phyloP scores from a whole-genome alignment of 2,329 filamentous ascomycete genomes.

The Nemania serpens region DNA sequence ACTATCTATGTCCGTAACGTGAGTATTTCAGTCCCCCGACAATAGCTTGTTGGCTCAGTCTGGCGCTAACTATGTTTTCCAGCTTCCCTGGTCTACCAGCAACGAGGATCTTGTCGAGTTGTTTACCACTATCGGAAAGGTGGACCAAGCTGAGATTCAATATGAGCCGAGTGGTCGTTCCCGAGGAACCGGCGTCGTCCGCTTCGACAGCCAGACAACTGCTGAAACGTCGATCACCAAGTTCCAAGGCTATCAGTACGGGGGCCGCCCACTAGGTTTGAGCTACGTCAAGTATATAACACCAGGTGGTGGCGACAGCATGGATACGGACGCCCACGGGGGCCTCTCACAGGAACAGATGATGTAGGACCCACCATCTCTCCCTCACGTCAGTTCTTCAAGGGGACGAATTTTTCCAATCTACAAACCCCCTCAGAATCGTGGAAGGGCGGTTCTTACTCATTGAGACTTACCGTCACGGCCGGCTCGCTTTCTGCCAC shows the following conservation, averaged over 20 bases:
- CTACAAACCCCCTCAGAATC: not conserved
- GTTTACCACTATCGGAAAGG: conserved; percentile 97
- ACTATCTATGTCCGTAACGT: conserved; percentile 97
- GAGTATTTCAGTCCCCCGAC: conserved; percentile 49
- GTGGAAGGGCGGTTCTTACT: not conserved
- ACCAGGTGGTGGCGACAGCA: conserved; percentile 67
- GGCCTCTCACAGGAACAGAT: conserved; percentile 97
- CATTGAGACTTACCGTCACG: not conserved
- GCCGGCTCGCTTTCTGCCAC: not conserved
- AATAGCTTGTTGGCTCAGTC: conserved; percentile 17
- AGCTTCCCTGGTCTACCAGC: conserved; percentile 98
- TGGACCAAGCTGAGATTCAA: conserved; percentile 98
- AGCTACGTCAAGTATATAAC: conserved; percentile 93
- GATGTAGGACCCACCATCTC: conserved; percentile 63
- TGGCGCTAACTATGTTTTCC: conserved; percentile 35
- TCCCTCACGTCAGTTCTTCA: not conserved
- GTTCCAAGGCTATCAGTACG: conserved; percentile 97
- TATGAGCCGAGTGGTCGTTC: conserved; percentile 97
- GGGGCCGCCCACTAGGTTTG: conserved; percentile 88
- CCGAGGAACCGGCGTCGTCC: conserved; percentile 92
- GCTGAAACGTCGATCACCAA: conserved; percentile 95
- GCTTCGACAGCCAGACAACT: conserved; percentile 81
- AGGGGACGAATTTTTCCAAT: not conserved
- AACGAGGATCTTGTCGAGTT: conserved; percentile 96
- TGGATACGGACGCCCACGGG: conserved; percentile 79